Conservation (phyloP, 305 asterid genomes). For the Solanum hybrid region DNA sequence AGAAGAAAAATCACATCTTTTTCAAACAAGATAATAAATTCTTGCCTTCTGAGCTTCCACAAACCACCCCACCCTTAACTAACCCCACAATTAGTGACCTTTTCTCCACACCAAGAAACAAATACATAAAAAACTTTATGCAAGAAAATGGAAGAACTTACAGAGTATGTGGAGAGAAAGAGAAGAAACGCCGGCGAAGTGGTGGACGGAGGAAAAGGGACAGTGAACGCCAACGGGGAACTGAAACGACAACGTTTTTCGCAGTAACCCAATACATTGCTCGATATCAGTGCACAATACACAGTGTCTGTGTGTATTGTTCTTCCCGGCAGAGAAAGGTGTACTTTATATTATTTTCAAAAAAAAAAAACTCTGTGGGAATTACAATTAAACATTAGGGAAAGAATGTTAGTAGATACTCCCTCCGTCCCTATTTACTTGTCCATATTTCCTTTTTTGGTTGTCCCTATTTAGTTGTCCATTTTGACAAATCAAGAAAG, state of each 20-base stretch:
- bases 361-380: not conserved
- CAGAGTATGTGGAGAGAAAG: constrained; percentile 27
- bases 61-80: too few relatives aligned
- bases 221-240: constrained; percentile 58
- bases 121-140: not conserved
- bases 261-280: constrained; percentile 43
- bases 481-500: rapidly evolving
- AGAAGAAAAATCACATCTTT: too few relatives aligned
- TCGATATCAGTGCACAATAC: not conserved
- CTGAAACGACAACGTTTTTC: constrained; percentile 46
- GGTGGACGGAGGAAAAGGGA: constrained; percentile 35
- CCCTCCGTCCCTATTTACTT: too few relatives aligned
- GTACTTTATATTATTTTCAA: too few relatives aligned
- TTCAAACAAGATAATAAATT: too few relatives aligned
- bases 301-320: not conserved
- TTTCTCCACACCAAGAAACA: not conserved
- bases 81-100: not conserved
- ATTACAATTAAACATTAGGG: not conserved
- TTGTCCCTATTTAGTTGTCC: too few relatives aligned
- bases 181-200: constrained; percentile 23
- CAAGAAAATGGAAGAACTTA: constrained; percentile 8
- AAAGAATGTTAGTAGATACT: not conserved
- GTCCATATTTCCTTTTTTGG: too few relatives aligned
- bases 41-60: too few relatives aligned
- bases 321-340: constrained; percentile 46